Evolutionary conservation across 306 rosid genomes (phyloP).

Genomic region (cucumber (Cucumis sativus)): DNA sequence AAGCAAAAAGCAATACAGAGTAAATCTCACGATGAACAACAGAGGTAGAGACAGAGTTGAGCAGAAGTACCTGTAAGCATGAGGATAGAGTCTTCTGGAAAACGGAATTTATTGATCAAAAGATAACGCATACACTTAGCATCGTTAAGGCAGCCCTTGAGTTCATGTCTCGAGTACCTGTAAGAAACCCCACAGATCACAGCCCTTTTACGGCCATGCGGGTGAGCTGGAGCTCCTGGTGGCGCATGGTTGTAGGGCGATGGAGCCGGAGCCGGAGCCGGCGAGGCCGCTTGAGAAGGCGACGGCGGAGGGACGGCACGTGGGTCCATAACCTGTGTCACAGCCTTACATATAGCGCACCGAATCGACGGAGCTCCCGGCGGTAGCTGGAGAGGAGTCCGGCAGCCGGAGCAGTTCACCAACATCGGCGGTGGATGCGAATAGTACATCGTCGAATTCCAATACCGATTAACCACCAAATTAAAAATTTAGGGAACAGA

Average conservation of each 20-base stretch:
- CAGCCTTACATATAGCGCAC: slow-evolving; percentile 72
- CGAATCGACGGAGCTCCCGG: slow-evolving; percentile 68
- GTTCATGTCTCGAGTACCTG: slow-evolving; percentile 65
- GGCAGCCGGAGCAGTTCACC: slow-evolving; percentile 75
- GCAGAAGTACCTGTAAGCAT: slow-evolving; percentile 74
- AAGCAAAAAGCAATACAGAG: not conserved
- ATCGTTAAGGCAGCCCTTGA: slow-evolving; percentile 88
- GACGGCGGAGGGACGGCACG: slow-evolving; percentile 38
- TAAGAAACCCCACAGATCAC: slow-evolving; percentile 86
- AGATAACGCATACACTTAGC: slow-evolving; percentile 83
- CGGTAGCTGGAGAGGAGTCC: slow-evolving; percentile 64
- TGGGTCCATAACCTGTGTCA: slow-evolving; percentile 59
- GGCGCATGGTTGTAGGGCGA: slow-evolving; percentile 57
- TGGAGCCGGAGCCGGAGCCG: slow-evolving; percentile 13
- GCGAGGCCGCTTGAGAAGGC: slow-evolving; percentile 5
- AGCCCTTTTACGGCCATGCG: slow-evolving; percentile 82
- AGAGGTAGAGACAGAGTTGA: not conserved
- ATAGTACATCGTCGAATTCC: slow-evolving; percentile 3
- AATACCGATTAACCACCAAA: not conserved
- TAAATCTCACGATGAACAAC: not conserved
- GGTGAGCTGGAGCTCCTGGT: slow-evolving; percentile 43
- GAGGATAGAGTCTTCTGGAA: slow-evolving; percentile 68
- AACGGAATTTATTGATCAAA: slow-evolving; percentile 61
- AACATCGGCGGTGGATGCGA: slow-evolving; percentile 27
- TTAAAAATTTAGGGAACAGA: not conserved